Conservation (phyloP, 805 yeast genomes). For the Nematodospora valgi region DNA sequence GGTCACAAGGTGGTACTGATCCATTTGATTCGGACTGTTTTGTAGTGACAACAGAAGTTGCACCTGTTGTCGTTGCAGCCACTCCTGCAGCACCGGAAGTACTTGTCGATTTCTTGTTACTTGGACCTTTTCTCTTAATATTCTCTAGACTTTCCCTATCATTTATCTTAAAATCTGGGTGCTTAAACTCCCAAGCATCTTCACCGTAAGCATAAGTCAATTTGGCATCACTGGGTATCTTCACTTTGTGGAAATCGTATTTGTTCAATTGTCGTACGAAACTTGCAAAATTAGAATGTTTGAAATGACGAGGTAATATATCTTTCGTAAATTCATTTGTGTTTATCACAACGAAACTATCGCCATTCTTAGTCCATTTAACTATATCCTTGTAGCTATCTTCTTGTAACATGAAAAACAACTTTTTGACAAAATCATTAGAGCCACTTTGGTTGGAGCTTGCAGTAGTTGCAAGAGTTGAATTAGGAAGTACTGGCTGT, state of each 20-base stretch:
- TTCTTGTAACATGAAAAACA: slow-evolving; percentile 81
- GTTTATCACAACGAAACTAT: slow-evolving; percentile 83
- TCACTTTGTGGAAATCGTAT: slow-evolving; percentile 96
- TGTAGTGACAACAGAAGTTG: background rate
- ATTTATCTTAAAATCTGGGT: slow-evolving; percentile 78
- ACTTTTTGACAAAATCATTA: slow-evolving; percentile 76
- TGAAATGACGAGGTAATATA: slow-evolving; percentile 88
- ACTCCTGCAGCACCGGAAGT: background rate
- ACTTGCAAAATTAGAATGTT: slow-evolving; percentile 91
- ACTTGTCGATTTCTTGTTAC: slow-evolving; percentile 39
- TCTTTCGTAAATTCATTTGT: slow-evolving; percentile 87
- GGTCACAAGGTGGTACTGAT: slow-evolving; percentile 1
- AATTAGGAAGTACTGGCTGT: slow-evolving; percentile 7
- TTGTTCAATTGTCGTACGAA: slow-evolving; percentile 95
- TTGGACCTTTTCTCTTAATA: slow-evolving; percentile 79
- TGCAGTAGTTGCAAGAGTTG: slow-evolving; percentile 14
- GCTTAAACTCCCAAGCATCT: slow-evolving; percentile 92
- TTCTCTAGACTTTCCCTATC: slow-evolving; percentile 79
- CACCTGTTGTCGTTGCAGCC: background rate
- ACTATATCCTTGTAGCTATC: slow-evolving; percentile 73
- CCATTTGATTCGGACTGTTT: background rate
- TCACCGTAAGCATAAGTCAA: slow-evolving; percentile 57
- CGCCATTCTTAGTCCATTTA: slow-evolving; percentile 83
- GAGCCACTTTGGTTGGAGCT: slow-evolving; percentile 46
- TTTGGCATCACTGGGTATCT: slow-evolving; percentile 62